A percentile compares a stretch with the other conserved stretches of the same genome.
Evolutionary conservation across 2,329 filamentous ascomycete genomes (phyloP).

Genomic region (Aspergillus tamarii): DNA sequence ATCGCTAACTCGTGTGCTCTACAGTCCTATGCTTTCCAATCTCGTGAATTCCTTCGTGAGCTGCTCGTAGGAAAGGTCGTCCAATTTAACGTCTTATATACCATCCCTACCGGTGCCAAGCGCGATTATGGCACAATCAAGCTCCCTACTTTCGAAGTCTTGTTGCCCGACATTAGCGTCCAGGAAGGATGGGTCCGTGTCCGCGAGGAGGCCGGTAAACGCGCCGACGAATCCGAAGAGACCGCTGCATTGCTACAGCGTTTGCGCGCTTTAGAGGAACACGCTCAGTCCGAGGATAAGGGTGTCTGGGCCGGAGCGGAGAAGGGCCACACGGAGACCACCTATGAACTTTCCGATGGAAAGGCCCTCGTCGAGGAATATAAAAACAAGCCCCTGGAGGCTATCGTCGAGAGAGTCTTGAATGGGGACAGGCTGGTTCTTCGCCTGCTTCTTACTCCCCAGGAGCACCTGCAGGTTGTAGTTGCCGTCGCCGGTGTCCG

Average conservation of each 20-base stretch:
- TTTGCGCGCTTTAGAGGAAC: conserved; percentile 74
- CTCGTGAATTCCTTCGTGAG: conserved; percentile 87
- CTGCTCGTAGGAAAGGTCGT: conserved; percentile 83
- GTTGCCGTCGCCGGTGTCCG: conserved; percentile 87
- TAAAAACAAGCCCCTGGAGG: conserved; percentile 84
- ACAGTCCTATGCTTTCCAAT: conserved; percentile 84
- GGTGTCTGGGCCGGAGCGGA: conserved; percentile 75
- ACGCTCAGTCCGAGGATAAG: conserved; percentile 76
- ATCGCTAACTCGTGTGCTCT: conserved; percentile 11
- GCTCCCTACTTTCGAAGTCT: conserved; percentile 69
- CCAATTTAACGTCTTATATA: conserved; percentile 83
- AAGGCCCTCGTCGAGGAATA: conserved; percentile 76
- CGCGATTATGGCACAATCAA: conserved; percentile 85
- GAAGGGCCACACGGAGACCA: conserved; percentile 70
- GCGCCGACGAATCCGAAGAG: conserved; percentile 82
- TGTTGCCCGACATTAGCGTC: conserved; percentile 79
- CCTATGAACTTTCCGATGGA: conserved; percentile 78
- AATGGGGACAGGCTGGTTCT: conserved; percentile 88
- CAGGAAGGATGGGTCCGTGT: conserved; percentile 92
- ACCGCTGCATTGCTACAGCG: conserved; percentile 71
- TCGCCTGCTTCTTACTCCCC: conserved; percentile 76
- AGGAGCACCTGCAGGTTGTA: conserved; percentile 86
- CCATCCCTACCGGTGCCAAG: conserved; percentile 74
- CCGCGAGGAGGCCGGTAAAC: conserved; percentile 85
- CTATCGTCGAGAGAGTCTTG: conserved; percentile 86